These are phyloP conservation scores for Citrus hindsii DNA, from an alignment of 345 rosid species.

Conservation along the genomic window DNA sequence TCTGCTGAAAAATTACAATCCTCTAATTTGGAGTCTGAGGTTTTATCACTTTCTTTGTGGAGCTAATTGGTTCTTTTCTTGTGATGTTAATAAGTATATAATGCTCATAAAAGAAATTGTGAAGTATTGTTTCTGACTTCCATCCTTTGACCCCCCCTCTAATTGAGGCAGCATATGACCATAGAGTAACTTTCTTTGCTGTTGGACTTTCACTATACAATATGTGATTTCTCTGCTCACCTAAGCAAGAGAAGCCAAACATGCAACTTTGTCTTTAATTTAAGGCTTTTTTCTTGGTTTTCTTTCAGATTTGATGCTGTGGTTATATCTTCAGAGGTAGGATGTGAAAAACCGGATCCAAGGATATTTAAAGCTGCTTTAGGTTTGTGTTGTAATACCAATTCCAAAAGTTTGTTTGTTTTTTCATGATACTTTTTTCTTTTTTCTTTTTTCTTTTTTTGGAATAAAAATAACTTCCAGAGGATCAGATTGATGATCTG, in stretches of 20 bases:
- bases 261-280: not conserved
- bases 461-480: not conserved
- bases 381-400: constrained; percentile 38
- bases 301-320: constrained; percentile 73
- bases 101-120: not conserved
- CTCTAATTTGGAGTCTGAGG: not conserved
- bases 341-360: constrained; percentile 79
- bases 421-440: not conserved
- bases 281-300: not conserved
- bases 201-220: not conserved
- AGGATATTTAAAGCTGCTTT: constrained; percentile 67
- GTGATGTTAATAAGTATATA: constrained; percentile 1
- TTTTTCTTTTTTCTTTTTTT: no score
- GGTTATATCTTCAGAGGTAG: constrained; percentile 77
- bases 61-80: constrained; percentile 4
- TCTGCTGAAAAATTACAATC: not conserved
- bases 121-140: not conserved
- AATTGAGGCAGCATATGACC: constrained; percentile 6
- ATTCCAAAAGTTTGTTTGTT: not conserved
- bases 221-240: not conserved
- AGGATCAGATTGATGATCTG: not conserved
- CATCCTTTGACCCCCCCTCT: not conserved
- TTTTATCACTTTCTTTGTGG: not conserved
- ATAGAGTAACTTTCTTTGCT: not conserved
- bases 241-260: not conserved